phyloP scores from a whole-genome alignment of 257 asterid genomes.

The Gentiana dahurica region DNA sequence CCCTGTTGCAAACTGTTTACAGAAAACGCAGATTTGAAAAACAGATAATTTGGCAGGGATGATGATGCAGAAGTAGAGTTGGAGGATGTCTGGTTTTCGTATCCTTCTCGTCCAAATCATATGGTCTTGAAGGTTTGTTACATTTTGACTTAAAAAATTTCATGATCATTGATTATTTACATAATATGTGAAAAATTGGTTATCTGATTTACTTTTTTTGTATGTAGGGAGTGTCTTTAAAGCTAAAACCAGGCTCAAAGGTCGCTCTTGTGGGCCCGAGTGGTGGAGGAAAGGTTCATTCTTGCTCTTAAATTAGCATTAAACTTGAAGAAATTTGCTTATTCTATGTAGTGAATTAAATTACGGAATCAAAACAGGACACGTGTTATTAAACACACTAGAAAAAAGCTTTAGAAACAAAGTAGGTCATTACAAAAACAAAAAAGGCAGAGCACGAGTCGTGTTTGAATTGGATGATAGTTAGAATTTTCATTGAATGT shows the following conservation, averaged over 20 bases:
- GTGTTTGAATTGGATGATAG: no score
- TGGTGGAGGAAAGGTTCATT: slow-evolving; percentile 82
- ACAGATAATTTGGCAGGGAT: slow-evolving; percentile 28
- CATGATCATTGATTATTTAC: background rate
- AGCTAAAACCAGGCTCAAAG: slow-evolving; percentile 60
- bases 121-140: slow-evolving; percentile 75
- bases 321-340: no score
- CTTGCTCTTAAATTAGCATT: no score
- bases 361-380: no score
- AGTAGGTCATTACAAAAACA: no score
- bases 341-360: no score
- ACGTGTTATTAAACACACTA: no score
- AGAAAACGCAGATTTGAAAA: no score
- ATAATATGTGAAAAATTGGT: background rate
- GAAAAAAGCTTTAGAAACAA: no score
- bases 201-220: background rate
- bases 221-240: slow-evolving; percentile 70
- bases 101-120: slow-evolving; percentile 80
- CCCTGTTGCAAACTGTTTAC: no score
- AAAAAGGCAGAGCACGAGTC: no score
- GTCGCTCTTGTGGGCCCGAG: slow-evolving; percentile 92
- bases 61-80: slow-evolving; percentile 71
- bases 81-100: slow-evolving; percentile 83
- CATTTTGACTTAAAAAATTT: background rate
- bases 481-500: no score